These are phyloP conservation scores for Venturia oleaginea DNA, from an alignment of 2,329 filamentous ascomycete genomes.

Conservation along the genomic window DNA sequence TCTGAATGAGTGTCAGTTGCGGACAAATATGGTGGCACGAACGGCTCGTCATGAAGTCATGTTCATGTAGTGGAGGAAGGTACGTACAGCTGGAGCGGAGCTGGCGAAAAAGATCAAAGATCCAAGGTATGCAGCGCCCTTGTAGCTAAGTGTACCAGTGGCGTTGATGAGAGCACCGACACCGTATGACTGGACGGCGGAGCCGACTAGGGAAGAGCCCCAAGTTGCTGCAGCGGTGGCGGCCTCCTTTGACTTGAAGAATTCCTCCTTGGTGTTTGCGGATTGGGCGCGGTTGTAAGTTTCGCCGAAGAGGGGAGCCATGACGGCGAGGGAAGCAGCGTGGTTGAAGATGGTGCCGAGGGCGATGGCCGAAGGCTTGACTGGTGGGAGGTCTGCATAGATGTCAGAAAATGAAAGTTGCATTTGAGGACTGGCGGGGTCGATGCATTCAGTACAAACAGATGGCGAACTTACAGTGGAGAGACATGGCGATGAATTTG, in stretches of 20 bases:
- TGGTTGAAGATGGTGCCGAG: constrained; percentile 96
- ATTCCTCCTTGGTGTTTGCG: constrained; percentile 86
- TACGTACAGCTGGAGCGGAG: constrained; percentile 72
- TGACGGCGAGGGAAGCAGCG: constrained; percentile 71
- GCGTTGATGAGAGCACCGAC: constrained; percentile 81
- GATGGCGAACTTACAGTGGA: not conserved
- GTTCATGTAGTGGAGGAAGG: not conserved
- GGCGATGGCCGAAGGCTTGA: constrained; percentile 97
- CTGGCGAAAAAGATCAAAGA: constrained; percentile 85
- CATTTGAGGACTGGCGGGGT: no score
- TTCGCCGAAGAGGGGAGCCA: constrained; percentile 16
- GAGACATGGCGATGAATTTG: not conserved
- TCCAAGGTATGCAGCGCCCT: constrained; percentile 91
- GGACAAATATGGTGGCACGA: no score
- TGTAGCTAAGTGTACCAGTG: constrained; percentile 90
- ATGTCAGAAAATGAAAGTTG: not conserved
- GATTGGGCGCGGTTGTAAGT: constrained; percentile 16
- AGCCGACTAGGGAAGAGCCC: constrained; percentile 84
- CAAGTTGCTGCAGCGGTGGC: constrained; percentile 78
- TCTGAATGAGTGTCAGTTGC: no score
- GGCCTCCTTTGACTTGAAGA: constrained; percentile 87
- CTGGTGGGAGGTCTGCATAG: constrained; percentile 57
- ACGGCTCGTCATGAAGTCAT: no score
- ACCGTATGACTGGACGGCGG: constrained; percentile 80
- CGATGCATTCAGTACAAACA: no score